Base-by-base conservation (phyloP, 306 rosid species). In the Malus domestica region DNA sequence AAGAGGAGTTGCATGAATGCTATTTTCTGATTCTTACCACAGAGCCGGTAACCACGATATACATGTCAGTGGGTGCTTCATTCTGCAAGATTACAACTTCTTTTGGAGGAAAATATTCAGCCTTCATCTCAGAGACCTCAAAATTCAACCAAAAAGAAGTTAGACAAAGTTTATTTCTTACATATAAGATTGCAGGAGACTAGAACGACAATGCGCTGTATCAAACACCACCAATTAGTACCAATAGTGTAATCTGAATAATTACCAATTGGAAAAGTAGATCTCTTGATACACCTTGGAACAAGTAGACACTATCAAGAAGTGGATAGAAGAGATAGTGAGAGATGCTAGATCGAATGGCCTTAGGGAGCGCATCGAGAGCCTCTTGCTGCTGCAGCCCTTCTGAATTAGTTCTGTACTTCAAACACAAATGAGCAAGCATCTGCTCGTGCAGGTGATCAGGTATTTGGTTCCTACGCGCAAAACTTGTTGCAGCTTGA, bases 81-180 rank as follows among this genome's bases (percentile, higher is more conserved):
- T 89, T 88, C 85, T 87, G 88, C 91, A 91, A 68, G 82, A 91
- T 84, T 51, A 93, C 85, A 22, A 91, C 97, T 83, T 93, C 97
- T 80, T 81, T 91, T 30, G 98, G 98, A 83, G 98, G 93, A 83
- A 89, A 89, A 75, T 93, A 93, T 89, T 93, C 98, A 0, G 91
- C 96, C 79, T 86, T 91, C 98, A 93, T 88, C 74, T 93, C 97
- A 0, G 97, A 51, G 71, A 93, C 97, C 98, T 93, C 77, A 68
- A 44, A 80, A 60, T 64, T 35, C 69, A 79, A 60, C 23, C 32
- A 61, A 57, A 80, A 62, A 44, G 70, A 58, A 10, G 68, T 80
- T 52, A 59, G 42, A 61, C 57, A 70, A 42, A 44, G 22, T 12
- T 52, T 23, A 40, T 27, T 46, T 33, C 10, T 13, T 13, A 8